Conservation (phyloP, 2,329 filamentous ascomycete species). For the Talaromyces marneffei region DNA sequence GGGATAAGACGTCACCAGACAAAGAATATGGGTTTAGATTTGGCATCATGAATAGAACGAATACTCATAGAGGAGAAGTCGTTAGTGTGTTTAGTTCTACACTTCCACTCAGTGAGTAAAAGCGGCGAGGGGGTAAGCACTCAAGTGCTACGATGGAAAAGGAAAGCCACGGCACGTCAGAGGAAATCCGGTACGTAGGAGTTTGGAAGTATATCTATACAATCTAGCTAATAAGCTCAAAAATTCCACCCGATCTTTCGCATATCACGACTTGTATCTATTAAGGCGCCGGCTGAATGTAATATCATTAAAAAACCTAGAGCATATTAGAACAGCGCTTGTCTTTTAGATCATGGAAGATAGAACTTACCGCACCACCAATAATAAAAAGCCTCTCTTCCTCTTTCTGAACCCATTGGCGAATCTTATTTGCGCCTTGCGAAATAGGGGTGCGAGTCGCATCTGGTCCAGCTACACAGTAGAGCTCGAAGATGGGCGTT, state of each 20-base stretch:
- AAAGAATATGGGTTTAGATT: too few species aligned
- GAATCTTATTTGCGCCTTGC: slow-evolving; percentile 79
- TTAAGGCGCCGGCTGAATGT: background rate
- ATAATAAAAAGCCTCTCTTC: slow-evolving; percentile 96
- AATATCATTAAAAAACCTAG: slow-evolving; percentile 7
- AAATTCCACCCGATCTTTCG: background rate
- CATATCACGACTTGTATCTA: background rate
- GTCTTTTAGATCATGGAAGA: background rate
- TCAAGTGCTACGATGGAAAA: too few species aligned
- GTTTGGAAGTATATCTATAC: background rate
- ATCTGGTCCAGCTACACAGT: slow-evolving; percentile 79
- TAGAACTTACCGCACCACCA: slow-evolving; percentile 69
- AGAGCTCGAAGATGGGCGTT: slow-evolving; percentile 87
- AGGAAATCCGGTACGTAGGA: background rate
- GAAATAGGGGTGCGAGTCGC: slow-evolving; percentile 61
- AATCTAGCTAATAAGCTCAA: background rate
- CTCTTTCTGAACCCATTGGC: slow-evolving; percentile 86
- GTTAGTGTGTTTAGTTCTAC: too few species aligned
- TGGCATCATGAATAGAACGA: too few species aligned
- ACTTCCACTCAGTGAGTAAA: too few species aligned
- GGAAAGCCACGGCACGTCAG: too few species aligned
- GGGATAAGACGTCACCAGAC: too few species aligned
- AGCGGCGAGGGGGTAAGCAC: too few species aligned
- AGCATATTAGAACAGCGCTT: background rate
- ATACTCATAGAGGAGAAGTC: too few species aligned